Evolutionary conservation across 331 rosid genomes (phyloP), one percentile per base, ranked within the genome.

Genomic region (Malus hybrid): DNA sequence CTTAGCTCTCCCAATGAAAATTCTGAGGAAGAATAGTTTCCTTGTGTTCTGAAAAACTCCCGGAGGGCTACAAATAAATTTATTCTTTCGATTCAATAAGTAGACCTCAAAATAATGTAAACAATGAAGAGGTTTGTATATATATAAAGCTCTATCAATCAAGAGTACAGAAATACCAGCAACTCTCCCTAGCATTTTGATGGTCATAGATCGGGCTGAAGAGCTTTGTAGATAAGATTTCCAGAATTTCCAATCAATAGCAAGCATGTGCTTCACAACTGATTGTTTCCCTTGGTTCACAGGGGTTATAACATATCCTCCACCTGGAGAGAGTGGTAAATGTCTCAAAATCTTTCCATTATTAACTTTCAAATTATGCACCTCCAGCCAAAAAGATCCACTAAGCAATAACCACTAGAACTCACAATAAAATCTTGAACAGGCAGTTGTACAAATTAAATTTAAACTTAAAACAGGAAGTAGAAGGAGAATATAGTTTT

Each of bases 201-300:
- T 87, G 81, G 96, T 92, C 60, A 92, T 88, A 31, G 93, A 75
- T 69, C 86, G 83, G 19, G 97, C 93, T 42, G 88, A 84, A 46
- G 96, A 90, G 70, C 89, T 65, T 67, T 74, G 85, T 59, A 92
- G 56, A 88, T 88, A 88, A 73, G 93, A 84, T 80, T 88, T 92
- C 97, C 97, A 92, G 82, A 79, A 86, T 77, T 85, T 90, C 97
- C 97, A 92, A 78, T 92, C 97, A 76, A 92, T 90, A 24, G 97
- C 97, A 82, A 88, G 96, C 97, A 92, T 92, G 85, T 92, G 97
- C 85, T 92, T 92, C 52, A 92, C 97, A 81, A 88, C 96, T 63
- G 97, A 92, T 78, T 92, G 97, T 77, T 85, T 88, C 82, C 92
- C 93, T 70, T 85, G 86, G 79, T 90, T 90, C 75, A 78, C 85